Base-by-base conservation (phyloP, 257 asterid species). In the Nicotiana benthamiana region DNA sequence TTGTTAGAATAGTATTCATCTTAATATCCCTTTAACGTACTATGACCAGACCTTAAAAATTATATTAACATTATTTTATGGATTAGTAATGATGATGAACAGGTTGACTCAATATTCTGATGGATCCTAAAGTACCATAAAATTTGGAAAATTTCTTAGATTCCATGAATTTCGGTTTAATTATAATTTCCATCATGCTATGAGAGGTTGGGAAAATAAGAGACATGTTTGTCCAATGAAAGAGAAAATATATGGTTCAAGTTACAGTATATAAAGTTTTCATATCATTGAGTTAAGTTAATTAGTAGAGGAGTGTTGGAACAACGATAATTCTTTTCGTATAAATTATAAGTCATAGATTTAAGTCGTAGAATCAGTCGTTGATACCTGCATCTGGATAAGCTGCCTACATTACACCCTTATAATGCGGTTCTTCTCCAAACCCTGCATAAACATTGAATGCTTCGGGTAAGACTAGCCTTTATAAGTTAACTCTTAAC, bases 351-450 rank as follows among this genome's bases (percentile, higher is more conserved):
- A 0, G 3, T 40, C 1, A 40, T 12, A 1, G 0, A 12, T 40
- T 40, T 3, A 3, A 40, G 3, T 1, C 0, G 3, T 2, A 3
- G 0, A 40, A 40, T 2, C 12, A 40, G 3, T 40, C 1, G 2
- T 2, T 9, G 11, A 40, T 36, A 0, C 8, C 6, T 36, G 9
- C 2, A 40, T 40, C 11, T 8, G 48, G 0, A 0, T 40, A 40
- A 0, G 0, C 3, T 9, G 3, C 48, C 12, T 40, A 40, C 1
- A 40, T 8, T 10, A 1, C 11, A 40, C 0, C 3, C 11, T 8
- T 8, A 0, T 0, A 0, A 0, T 40, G 2, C 0, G 0, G 0
- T 2, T 0, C 11, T 8, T 40, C 10, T 8, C 0, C 3, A 3
- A 6, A 7, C 13, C 10, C 12, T 56, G 0, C 5, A 0, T 40